Conservation (phyloP, 2,329 filamentous ascomycete species). For the Penicillium capsulatum region DNA sequence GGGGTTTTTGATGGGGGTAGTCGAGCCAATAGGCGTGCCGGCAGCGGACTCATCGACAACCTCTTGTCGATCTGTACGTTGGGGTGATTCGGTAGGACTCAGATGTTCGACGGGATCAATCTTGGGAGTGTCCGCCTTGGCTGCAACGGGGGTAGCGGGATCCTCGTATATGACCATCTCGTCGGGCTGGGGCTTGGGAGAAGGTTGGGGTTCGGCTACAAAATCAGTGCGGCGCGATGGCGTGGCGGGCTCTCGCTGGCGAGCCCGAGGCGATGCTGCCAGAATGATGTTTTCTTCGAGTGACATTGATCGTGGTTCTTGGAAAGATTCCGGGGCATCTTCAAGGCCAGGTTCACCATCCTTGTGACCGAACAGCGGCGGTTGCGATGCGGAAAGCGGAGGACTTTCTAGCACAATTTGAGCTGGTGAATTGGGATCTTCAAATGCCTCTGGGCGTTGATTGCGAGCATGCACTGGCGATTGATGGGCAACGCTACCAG, state of each 20-base stretch:
- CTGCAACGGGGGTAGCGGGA: constrained; percentile 17
- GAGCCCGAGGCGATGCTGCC: constrained; percentile 5
- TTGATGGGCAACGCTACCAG: constrained; percentile 18
- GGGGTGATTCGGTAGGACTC: constrained; percentile 13
- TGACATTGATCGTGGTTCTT: constrained; percentile 9
- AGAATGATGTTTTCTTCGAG: constrained; percentile 7
- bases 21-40: constrained; percentile 2
- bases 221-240: constrained; percentile 7
- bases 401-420: constrained; percentile 21
- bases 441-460: constrained; percentile 42
- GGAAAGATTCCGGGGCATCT: constrained; percentile 10
- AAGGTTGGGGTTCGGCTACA: constrained; percentile 7
- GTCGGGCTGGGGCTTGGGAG: constrained; percentile 13
- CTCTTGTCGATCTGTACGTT: constrained; percentile 1
- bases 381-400: constrained; percentile 15
- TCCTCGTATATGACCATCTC: constrained; percentile 28
- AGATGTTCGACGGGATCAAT: constrained; percentile 8
- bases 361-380: constrained; percentile 3
- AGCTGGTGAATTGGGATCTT: constrained; percentile 46
- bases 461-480: constrained; percentile 7
- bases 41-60: neutral
- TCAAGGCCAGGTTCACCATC: constrained; percentile 1
- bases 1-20: constrained; percentile 11
- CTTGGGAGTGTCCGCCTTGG: constrained; percentile 3
- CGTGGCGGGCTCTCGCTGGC: constrained; percentile 3